Evolutionary conservation across 108 stramenopile genomes (phyloP).

Genomic region (Nitzschia inconspicua): DNA sequence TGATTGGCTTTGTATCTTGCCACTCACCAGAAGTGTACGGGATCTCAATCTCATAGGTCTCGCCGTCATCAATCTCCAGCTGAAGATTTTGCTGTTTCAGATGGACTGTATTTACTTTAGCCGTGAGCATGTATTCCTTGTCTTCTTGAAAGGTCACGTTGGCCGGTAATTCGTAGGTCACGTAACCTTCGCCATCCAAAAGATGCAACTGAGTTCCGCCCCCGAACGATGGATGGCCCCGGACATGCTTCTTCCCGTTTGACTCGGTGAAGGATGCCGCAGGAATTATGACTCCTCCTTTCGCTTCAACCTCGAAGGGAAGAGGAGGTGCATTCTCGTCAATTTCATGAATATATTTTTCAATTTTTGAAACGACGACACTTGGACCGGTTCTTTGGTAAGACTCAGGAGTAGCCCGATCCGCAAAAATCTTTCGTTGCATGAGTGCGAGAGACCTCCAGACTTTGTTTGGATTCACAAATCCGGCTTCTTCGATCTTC

Average conservation of each 20-base stretch:
- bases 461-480: slow-evolving; percentile 36
- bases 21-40: slow-evolving; percentile 58
- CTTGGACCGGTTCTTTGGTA: slow-evolving; percentile 25
- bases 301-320: slow-evolving; percentile 16
- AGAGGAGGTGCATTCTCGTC: slow-evolving; percentile 21
- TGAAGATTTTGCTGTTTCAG: slow-evolving; percentile 25
- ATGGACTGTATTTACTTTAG: slow-evolving; percentile 43
- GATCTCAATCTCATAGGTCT: slow-evolving; percentile 19
- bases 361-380: slow-evolving; percentile 30
- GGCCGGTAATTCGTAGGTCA: slow-evolving; percentile 31
- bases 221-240: slow-evolving; percentile 20
- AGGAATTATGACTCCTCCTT: slow-evolving; percentile 21
- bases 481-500: slow-evolving; percentile 15
- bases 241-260: slow-evolving; percentile 23
- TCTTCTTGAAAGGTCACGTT: slow-evolving; percentile 15
- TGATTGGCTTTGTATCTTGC: slow-evolving; percentile 40
- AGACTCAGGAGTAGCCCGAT: slow-evolving; percentile 1
- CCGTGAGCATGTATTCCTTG: slow-evolving; percentile 28
- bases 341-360: slow-evolving; percentile 33
- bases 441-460: slow-evolving; percentile 45
- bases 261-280: slow-evolving; percentile 23
- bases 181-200: slow-evolving; percentile 26
- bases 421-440: slow-evolving; percentile 30
- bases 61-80: slow-evolving; percentile 22
- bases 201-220: slow-evolving; percentile 41